Conservation (phyloP, 805 yeast genomes). For the Metschnikowia reukaufii region DNA sequence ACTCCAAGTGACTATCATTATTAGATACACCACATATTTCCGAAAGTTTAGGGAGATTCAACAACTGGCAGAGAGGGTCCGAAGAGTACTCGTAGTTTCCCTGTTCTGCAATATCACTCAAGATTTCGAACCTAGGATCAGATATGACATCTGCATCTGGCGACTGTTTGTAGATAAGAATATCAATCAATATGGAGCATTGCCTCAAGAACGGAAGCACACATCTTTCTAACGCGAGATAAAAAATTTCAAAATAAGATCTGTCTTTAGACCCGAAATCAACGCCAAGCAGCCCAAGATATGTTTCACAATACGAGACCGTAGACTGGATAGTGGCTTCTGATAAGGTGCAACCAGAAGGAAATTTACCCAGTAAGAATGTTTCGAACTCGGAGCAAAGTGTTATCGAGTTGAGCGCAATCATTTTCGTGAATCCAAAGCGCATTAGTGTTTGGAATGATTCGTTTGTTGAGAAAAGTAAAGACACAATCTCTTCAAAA, state of each 20-base stretch:
- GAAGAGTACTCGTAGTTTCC: slow-evolving; percentile 22
- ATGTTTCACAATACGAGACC: neutral
- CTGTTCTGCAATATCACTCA: slow-evolving; percentile 19
- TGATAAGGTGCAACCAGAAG: neutral
- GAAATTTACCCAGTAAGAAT: slow-evolving; percentile 1
- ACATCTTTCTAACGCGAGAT: slow-evolving; percentile 15
- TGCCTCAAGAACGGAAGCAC: slow-evolving; percentile 37
- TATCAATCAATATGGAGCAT: slow-evolving; percentile 32
- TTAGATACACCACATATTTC: neutral
- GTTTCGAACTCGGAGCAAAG: slow-evolving; percentile 20
- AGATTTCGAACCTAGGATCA: slow-evolving; percentile 16
- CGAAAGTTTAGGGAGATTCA: slow-evolving; percentile 24
- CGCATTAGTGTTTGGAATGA: slow-evolving; percentile 39
- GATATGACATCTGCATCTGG: slow-evolving; percentile 28
- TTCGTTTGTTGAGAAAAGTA: slow-evolving; percentile 47
- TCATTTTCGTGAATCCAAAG: slow-evolving; percentile 30
- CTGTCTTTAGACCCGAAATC: neutral
- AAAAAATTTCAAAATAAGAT: slow-evolving; percentile 5
- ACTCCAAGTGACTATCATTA: neutral
- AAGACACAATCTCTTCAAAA: slow-evolving; percentile 38
- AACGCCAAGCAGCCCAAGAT: neutral
- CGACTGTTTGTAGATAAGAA: slow-evolving; percentile 28
- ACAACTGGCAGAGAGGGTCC: slow-evolving; percentile 25
- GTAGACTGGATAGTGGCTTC: neutral
- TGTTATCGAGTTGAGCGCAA: slow-evolving; percentile 23